phyloP scores from a whole-genome alignment of 495 filamentous ascomycete species.

The Chaetomium cochliodes region DNA sequence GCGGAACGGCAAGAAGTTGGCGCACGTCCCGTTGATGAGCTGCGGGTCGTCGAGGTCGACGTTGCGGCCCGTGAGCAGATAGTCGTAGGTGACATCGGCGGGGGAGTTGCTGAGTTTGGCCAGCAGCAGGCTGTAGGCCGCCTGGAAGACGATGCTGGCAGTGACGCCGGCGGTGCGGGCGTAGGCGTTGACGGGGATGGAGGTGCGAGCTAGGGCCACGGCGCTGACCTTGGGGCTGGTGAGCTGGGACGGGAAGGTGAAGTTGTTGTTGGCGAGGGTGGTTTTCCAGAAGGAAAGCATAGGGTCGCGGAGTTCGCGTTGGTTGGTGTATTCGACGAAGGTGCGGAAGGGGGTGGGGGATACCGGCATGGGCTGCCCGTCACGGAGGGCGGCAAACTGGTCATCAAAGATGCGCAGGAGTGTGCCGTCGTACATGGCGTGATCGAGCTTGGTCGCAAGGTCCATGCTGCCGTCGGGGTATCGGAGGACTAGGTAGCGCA shows the following conservation, averaged over 20 bases:
- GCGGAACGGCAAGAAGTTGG: neutral
- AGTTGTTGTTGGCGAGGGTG: neutral
- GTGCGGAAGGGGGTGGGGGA: neutral
- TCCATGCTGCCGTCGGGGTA: neutral
- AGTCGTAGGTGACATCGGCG: neutral
- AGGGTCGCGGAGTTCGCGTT: neutral
- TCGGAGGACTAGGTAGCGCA: neutral
- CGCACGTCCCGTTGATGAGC: neutral
- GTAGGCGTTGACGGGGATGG: constrained; percentile 1
- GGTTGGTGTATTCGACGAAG: neutral
- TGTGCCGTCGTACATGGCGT: constrained; percentile 1
- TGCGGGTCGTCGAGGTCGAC: neutral
- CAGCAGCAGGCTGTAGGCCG: neutral
- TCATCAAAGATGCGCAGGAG: neutral
- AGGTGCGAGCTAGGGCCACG: neutral
- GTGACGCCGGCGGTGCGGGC: neutral
- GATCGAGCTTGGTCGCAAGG: neutral
- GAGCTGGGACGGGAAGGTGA: neutral
- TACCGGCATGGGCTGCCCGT: neutral
- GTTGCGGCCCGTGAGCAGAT: neutral
- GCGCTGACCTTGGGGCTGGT: neutral
- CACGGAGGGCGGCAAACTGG: neutral
- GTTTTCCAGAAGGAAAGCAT: neutral
- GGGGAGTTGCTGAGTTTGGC: neutral
- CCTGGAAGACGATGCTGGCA: constrained; percentile 1